phyloP scores from a whole-genome alignment of 2,329 filamentous ascomycete species.

The Colletotrichum eremochloae region DNA sequence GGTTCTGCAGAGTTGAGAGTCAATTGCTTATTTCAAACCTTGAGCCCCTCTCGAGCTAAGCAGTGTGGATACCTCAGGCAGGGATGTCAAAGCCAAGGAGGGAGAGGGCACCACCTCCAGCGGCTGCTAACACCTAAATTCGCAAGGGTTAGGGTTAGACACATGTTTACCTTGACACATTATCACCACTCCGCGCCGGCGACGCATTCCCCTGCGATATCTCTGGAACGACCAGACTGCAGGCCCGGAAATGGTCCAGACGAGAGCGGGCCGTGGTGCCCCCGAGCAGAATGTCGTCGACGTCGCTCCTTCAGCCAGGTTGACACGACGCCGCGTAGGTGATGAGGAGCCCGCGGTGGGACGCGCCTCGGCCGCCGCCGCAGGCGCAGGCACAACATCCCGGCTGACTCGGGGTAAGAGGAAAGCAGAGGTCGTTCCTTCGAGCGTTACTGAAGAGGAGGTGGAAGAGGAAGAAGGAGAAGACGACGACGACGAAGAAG shows the following conservation, averaged over 20 bases:
- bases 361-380: background rate
- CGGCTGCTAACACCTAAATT: background rate
- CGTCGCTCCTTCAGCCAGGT: constrained; percentile 10
- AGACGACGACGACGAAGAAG: background rate
- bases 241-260: constrained; percentile 27
- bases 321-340: constrained; percentile 23
- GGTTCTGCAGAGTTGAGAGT: constrained; percentile 1
- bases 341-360: background rate
- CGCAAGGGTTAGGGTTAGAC: constrained; percentile 34
- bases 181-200: background rate
- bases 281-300: constrained; percentile 4
- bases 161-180: constrained; percentile 18
- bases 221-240: background rate
- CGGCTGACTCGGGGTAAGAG: constrained; percentile 7
- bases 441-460: constrained; percentile 11
- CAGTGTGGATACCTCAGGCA: constrained; percentile 27
- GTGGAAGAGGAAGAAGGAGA: constrained; percentile 10
- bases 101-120: background rate
- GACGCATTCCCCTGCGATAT: background rate
- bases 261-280: constrained; percentile 24
- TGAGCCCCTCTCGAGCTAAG: background rate
- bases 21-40: constrained; percentile 1
- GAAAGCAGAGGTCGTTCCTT: constrained; percentile 3
- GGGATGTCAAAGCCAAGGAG: no score
- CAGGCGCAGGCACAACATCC: background rate